Conservation (phyloP, 1,284 basidiomycete genomes). For the Rhodotorula sp. region DNA sequence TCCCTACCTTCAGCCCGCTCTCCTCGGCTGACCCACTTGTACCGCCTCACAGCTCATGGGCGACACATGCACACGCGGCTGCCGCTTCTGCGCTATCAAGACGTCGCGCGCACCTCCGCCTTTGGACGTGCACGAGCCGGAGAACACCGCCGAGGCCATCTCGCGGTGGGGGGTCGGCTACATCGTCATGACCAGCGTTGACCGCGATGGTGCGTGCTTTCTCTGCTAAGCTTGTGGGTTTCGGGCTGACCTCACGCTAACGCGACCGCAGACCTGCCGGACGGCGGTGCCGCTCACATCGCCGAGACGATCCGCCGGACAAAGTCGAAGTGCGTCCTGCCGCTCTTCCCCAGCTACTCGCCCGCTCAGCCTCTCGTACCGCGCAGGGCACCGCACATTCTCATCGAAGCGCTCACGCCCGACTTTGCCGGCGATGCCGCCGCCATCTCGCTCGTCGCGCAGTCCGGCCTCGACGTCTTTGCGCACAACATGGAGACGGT, state of each 20-base stretch:
- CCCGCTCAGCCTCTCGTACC: neutral
- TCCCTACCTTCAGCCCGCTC: neutral
- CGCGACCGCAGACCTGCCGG: constrained; percentile 69
- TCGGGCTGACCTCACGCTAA: neutral
- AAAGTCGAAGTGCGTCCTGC: constrained; percentile 75
- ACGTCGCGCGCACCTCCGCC: constrained; percentile 86
- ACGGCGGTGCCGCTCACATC: constrained; percentile 92
- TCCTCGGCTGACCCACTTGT: neutral
- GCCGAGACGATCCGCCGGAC: constrained; percentile 92
- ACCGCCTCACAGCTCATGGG: constrained; percentile 78
- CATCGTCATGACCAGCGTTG: constrained; percentile 95
- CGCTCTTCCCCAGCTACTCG: neutral
- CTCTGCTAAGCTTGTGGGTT: too few species aligned
- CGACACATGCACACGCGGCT: constrained; percentile 98
- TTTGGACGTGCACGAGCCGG: constrained; percentile 93
- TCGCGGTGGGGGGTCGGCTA: constrained; percentile 98
- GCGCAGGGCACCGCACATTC: constrained; percentile 81
- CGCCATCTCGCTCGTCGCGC: constrained; percentile 78
- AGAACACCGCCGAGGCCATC: constrained; percentile 97
- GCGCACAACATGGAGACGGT: constrained; percentile 98
- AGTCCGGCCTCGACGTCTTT: constrained; percentile 93
- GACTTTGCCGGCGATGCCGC: constrained; percentile 83
- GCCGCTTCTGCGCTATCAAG: constrained; percentile 97
- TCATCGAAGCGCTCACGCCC: constrained; percentile 94
- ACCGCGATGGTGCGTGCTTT: constrained; percentile 77